These are phyloP conservation scores for Euptelea pleiosperma DNA, from an alignment of 164 flowering plant genomes.

Conservation along the genomic window DNA sequence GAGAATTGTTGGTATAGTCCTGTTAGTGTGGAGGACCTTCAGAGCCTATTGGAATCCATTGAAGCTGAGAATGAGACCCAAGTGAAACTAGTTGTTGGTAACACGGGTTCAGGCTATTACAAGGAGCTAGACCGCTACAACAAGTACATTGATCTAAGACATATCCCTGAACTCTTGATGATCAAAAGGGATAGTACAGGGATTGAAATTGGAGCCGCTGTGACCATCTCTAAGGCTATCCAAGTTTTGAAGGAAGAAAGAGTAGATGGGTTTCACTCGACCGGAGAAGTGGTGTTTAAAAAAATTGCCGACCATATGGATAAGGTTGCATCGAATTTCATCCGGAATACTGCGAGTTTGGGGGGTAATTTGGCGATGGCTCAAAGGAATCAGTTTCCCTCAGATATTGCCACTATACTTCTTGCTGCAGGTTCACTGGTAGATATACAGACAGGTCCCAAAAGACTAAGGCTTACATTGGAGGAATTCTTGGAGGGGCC, in stretches of 20 bases:
- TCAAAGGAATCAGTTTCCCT: conserved; percentile 70
- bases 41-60: conserved; percentile 25
- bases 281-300: conserved; percentile 30
- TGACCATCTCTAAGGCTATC: conserved; percentile 71
- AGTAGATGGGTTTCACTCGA: conserved; percentile 10
- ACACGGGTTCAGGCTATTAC: conserved; percentile 75
- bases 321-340: conserved; percentile 64
- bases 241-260: conserved; percentile 43
- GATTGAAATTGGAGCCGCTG: conserved; percentile 75
- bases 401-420: conserved; percentile 83
- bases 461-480: conserved; percentile 39
- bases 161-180: conserved; percentile 64
- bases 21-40: conserved; percentile 47
- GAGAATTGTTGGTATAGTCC: conserved; percentile 56
- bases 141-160: conserved; percentile 61
- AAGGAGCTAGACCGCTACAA: conserved; percentile 50
- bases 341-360: conserved; percentile 79
- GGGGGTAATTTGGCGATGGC: conserved; percentile 95
- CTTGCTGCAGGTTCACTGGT: conserved; percentile 61
- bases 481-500: conserved; percentile 69
- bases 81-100: conserved; percentile 66
- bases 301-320: conserved; percentile 80
- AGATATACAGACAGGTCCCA: conserved; percentile 32
- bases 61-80: conserved; percentile 10
- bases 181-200: conserved; percentile 47